A percentile compares a stretch with the other conserved stretches of the same genome.
These are phyloP conservation scores for Leccinum pachyderme DNA, from an alignment of 1,284 basidiomycete genomes.

Conservation along the genomic window DNA sequence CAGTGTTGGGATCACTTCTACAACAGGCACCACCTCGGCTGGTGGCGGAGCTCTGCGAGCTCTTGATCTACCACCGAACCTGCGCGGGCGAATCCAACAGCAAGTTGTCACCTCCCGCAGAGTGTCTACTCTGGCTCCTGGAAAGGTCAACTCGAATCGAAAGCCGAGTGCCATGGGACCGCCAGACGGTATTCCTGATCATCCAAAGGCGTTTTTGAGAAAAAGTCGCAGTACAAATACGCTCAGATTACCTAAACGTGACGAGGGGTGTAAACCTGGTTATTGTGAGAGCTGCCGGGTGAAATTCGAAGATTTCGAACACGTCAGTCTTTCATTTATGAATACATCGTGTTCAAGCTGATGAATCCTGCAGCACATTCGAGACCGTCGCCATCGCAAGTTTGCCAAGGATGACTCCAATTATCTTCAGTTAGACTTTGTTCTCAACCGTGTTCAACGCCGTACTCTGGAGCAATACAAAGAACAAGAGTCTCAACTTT, in stretches of 20 bases:
- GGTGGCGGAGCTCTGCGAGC: slow-evolving; percentile 44
- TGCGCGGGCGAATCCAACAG: slow-evolving; percentile 59
- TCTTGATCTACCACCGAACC: slow-evolving; percentile 47
- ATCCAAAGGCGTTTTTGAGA: slow-evolving; percentile 48
- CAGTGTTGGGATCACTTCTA: slow-evolving; percentile 90
- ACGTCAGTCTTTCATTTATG: slow-evolving; percentile 48
- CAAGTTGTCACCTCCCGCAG: slow-evolving; percentile 65
- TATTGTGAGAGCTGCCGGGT: slow-evolving; percentile 97
- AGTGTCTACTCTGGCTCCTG: slow-evolving; percentile 34
- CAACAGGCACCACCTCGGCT: slow-evolving; percentile 80
- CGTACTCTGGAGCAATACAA: slow-evolving; percentile 50
- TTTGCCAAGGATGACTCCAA: slow-evolving; percentile 83
- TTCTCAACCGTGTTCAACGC: slow-evolving; percentile 75
- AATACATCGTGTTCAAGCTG: slow-evolving; percentile 1
- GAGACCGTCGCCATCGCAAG: slow-evolving; percentile 75
- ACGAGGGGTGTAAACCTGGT: slow-evolving; percentile 88
- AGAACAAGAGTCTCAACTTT: slow-evolving; percentile 22
- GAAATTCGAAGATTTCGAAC: slow-evolving; percentile 88
- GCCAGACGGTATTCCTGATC: slow-evolving; percentile 55
- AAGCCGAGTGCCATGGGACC: slow-evolving; percentile 61
- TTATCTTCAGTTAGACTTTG: slow-evolving; percentile 79
- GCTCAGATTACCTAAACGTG: slow-evolving; percentile 68
- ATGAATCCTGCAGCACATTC: slow-evolving; percentile 64
- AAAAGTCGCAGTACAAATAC: slow-evolving; percentile 81
- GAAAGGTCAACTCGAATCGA: slow-evolving; percentile 31